Conservation (phyloP, 31 red algal genomes). For the Endocladia muricata region DNA sequence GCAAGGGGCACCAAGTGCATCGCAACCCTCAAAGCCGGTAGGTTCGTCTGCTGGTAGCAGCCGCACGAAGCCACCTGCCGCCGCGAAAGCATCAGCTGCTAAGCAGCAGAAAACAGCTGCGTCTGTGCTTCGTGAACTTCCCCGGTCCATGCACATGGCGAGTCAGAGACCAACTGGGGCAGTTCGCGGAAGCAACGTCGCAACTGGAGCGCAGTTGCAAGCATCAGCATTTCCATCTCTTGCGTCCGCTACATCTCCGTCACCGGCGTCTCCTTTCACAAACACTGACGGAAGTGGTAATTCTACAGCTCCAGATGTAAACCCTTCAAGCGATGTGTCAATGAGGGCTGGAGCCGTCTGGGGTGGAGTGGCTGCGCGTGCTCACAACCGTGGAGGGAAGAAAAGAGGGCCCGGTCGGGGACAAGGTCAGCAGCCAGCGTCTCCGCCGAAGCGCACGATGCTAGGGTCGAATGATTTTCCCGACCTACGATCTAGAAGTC, state of each 20-base stretch:
- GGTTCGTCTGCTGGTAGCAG: neutral
- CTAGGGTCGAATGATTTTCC: slow-evolving; percentile 17
- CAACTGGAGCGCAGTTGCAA: neutral
- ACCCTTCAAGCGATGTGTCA: slow-evolving; percentile 66
- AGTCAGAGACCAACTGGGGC: neutral
- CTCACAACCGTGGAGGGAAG: slow-evolving; percentile 25
- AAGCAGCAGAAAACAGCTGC: neutral
- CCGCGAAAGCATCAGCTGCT: neutral
- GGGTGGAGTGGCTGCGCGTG: slow-evolving; percentile 41
- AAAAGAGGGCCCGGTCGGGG: slow-evolving; percentile 55
- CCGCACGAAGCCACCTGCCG: neutral
- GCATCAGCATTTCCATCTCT: slow-evolving; percentile 18
- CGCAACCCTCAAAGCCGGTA: too few species aligned
- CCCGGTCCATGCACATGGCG: neutral
- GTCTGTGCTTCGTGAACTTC: neutral
- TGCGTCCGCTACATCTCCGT: neutral
- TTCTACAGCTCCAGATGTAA: neutral
- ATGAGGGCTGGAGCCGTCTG: slow-evolving; percentile 68
- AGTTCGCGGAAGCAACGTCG: neutral
- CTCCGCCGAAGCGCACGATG: slow-evolving; percentile 26
- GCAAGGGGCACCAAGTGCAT: neutral
- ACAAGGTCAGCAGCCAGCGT: slow-evolving; percentile 41
- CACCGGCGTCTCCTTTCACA: slow-evolving; percentile 25
- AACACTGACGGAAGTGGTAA: neutral
- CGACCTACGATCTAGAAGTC: slow-evolving; percentile 9